Percentiles rank a stretch among this genome's conserved stretches.
phyloP scores from a whole-genome alignment of 2,329 filamentous ascomycete genomes.

The Xylaria sp. region DNA sequence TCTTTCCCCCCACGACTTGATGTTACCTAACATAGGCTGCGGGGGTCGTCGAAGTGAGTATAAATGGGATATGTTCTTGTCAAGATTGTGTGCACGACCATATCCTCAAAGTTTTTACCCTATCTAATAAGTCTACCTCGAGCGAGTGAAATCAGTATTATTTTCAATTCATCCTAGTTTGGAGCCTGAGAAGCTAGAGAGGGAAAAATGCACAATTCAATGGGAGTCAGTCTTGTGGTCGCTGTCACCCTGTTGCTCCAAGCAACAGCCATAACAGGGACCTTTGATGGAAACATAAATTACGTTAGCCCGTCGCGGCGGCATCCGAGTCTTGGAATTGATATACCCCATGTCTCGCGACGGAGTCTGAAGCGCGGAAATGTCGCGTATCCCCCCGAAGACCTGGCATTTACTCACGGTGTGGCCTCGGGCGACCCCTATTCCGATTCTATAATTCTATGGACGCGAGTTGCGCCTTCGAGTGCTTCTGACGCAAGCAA shows the following conservation, averaged over 20 bases:
- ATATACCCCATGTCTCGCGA: slow-evolving; percentile 69
- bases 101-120: background rate
- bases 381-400: slow-evolving; percentile 55
- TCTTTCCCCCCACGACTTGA: slow-evolving; percentile 6
- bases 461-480: slow-evolving; percentile 59
- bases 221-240: background rate
- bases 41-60: slow-evolving; percentile 15
- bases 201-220: slow-evolving; percentile 19
- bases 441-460: slow-evolving; percentile 68
- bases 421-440: slow-evolving; percentile 62
- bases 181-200: background rate
- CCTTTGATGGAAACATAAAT: slow-evolving; percentile 65
- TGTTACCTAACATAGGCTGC: slow-evolving; percentile 6
- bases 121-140: background rate
- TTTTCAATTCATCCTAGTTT: background rate
- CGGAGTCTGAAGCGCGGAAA: slow-evolving; percentile 58
- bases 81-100: background rate
- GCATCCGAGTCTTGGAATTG: slow-evolving; percentile 71
- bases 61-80: slow-evolving; percentile 18
- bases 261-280: slow-evolving; percentile 29
- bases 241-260: slow-evolving; percentile 20
- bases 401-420: slow-evolving; percentile 72
- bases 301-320: slow-evolving; percentile 73
- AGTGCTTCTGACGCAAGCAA: slow-evolving; percentile 59
- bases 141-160: background rate